A percentile compares a stretch with the other conserved stretches of the same genome.
phyloP scores from a whole-genome alignment of 176 grass and related monocot species.

The bread wheat (Triticum aestivum) region DNA sequence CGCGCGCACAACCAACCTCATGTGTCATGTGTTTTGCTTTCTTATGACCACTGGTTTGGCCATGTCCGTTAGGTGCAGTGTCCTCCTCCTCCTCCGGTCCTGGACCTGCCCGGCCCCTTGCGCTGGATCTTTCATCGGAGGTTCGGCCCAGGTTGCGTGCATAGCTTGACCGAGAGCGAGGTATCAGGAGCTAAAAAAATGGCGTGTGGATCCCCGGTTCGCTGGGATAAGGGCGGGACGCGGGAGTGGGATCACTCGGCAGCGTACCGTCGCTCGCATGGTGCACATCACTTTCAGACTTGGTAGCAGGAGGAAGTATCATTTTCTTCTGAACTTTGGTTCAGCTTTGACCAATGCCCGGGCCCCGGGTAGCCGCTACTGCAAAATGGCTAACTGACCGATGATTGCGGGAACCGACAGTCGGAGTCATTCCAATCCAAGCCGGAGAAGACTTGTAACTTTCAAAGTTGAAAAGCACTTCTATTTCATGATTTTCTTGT shows the following conservation, averaged over 20 bases:
- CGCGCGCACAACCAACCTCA: not conserved
- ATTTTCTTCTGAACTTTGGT: not conserved
- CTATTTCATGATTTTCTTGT: not conserved
- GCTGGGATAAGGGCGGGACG: not conserved
- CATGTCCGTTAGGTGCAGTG: conserved; percentile 13
- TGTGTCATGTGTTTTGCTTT: not conserved
- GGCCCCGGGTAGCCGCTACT: not conserved
- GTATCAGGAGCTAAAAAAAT: not conserved
- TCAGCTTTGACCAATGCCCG: not conserved
- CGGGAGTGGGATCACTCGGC: not conserved
- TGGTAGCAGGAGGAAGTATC: not conserved
- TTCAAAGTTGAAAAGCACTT: too few relatives aligned
- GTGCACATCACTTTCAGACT: not conserved
- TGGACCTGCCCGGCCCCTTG: not conserved
- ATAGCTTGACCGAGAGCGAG: not conserved
- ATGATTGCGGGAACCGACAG: conserved; percentile 26
- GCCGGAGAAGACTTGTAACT: not conserved
- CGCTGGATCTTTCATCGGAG: not conserved
- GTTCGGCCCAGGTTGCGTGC: conserved; percentile 3
- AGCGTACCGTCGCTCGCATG: not conserved
- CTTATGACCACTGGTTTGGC: not conserved
- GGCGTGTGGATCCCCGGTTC: not conserved
- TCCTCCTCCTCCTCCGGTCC: not conserved
- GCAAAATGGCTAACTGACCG: conserved; percentile 23
- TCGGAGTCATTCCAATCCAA: too few relatives aligned